Base-by-base conservation (phyloP, 371 early-diverging fungal genomes). In the Lichtheimia hyalospora region DNA sequence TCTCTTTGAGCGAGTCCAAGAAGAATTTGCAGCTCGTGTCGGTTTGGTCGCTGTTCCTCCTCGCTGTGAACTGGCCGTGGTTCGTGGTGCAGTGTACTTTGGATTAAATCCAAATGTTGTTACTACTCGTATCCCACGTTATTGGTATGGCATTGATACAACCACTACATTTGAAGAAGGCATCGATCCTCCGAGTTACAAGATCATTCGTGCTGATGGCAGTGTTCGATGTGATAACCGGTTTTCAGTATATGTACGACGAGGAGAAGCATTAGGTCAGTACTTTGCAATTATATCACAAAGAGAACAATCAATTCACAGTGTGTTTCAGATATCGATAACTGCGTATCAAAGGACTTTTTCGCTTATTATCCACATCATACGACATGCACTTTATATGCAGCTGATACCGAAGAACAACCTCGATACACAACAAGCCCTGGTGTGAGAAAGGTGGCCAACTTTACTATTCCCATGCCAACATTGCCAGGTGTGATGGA, bases 101-200 rank as follows among this genome's bases (percentile, higher is more conserved):
- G 76, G 82, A 25, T 49, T 82, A 41, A 73, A 74, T 8, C 79
- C 80, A 20, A 64, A 72, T 28, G 67, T 81, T 10, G 77, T 84
- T 12, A 73, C 75, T 3, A 73, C 75, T 1, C 79, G 83, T 68
- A 71, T 84, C 24, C 73, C 83, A 2, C 74, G 84, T 66, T 75
- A 74, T 34, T 79, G 81, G 68, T 80, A 84, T 52, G 84, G 84
- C 43, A 79, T 84, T 49, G 76, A 79, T 41, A 78, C 84, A 20
- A 69, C 73, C 13, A 70, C 74, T n/a, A 71, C 73, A 10, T 79
- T 79, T 67, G 75, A 71, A 54, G 74, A 79, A 62, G 74, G 73
- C 3, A 54, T 79, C 25, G 80, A 79, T 57, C 80, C 80, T 34
- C 73, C 72, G n/a, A 63, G 64, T 12, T 74, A 74, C 52, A 73